These are phyloP conservation scores for Salix koriyanagi DNA, from an alignment of 345 rosid genomes.

Conservation along the genomic window DNA sequence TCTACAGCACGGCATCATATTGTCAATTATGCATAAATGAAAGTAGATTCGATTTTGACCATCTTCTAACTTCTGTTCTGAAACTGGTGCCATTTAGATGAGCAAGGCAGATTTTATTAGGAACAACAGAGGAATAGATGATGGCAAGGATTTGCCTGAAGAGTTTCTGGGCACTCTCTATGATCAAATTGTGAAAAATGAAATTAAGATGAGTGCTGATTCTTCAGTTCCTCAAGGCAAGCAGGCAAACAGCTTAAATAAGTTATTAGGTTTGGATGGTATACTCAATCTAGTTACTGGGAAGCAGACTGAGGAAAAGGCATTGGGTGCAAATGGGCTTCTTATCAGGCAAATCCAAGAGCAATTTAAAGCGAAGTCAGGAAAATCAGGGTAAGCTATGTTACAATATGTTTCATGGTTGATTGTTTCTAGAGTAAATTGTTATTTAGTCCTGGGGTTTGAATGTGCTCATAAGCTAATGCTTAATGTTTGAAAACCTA, in stretches of 20 bases:
- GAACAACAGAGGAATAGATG: conserved; percentile 91
- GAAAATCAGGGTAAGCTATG: conserved; percentile 79
- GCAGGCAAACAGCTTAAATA: conserved; percentile 84
- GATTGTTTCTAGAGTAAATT: not conserved
- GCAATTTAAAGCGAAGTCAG: conserved; percentile 87
- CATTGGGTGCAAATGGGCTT: conserved; percentile 91
- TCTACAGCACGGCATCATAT: not conserved
- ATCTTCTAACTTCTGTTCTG: conserved; percentile 28
- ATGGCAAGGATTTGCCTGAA: conserved; percentile 95
- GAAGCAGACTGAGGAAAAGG: conserved; percentile 85
- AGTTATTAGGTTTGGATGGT: conserved; percentile 84
- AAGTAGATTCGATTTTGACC: conserved; percentile 1
- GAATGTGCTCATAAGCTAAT: not conserved
- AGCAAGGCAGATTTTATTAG: conserved; percentile 78
- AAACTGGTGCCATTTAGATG: conserved; percentile 54
- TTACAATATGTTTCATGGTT: not conserved
- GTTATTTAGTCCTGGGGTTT: not conserved
- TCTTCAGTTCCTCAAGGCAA: conserved; percentile 72
- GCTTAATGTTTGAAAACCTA: not conserved
- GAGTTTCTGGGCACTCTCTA: conserved; percentile 75
- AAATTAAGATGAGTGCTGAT: conserved; percentile 86
- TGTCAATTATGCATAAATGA: conserved; percentile 3
- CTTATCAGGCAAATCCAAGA: conserved; percentile 91
- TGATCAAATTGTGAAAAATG: conserved; percentile 84
- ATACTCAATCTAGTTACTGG: conserved; percentile 79